phyloP scores from a whole-genome alignment of 1,284 basidiomycete genomes.

The Agroathelia rolfsii region DNA sequence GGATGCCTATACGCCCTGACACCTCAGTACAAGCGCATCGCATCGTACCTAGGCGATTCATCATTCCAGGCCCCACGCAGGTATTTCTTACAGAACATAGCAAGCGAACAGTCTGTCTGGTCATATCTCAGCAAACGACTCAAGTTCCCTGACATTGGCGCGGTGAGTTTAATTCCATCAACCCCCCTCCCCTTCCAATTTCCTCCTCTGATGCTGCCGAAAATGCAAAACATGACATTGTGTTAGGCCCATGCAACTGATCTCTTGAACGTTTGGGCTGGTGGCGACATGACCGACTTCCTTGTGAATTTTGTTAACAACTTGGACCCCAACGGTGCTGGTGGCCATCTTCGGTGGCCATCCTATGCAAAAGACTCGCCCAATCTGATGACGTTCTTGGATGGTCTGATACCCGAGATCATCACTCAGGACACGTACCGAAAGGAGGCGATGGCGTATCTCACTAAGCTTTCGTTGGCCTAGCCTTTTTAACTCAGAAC shows the following conservation, averaged over 20 bases:
- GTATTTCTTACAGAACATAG: conserved; percentile 33
- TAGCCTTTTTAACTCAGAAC: conserved; percentile 27
- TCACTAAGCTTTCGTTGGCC: conserved; percentile 27
- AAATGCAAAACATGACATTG: too few relatives aligned
- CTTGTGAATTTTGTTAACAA: conserved; percentile 31
- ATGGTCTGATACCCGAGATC: conserved; percentile 25
- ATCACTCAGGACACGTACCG: conserved; percentile 35
- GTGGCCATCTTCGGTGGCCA: conserved; percentile 34
- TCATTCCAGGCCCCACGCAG: conserved; percentile 47
- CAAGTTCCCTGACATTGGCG: conserved; percentile 35
- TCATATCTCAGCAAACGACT: conserved; percentile 37
- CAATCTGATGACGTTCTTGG: conserved; percentile 34
- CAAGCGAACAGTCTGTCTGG: conserved; percentile 36
- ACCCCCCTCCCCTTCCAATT: conserved; percentile 11
- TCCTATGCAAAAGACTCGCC: conserved; percentile 29
- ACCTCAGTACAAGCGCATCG: conserved; percentile 20
- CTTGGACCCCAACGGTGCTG: conserved; percentile 38
- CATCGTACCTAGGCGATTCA: conserved; percentile 21
- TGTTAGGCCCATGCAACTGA: conserved; percentile 30
- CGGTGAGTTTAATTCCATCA: conserved; percentile 21
- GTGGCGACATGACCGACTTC: conserved; percentile 29
- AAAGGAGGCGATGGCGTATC: conserved; percentile 27
- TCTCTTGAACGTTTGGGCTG: conserved; percentile 26
- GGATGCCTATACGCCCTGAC: conserved; percentile 6
- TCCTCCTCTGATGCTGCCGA: too few relatives aligned